Conservation (phyloP, 306 rosid genomes). For the Elaeagnus macrophylla region DNA sequence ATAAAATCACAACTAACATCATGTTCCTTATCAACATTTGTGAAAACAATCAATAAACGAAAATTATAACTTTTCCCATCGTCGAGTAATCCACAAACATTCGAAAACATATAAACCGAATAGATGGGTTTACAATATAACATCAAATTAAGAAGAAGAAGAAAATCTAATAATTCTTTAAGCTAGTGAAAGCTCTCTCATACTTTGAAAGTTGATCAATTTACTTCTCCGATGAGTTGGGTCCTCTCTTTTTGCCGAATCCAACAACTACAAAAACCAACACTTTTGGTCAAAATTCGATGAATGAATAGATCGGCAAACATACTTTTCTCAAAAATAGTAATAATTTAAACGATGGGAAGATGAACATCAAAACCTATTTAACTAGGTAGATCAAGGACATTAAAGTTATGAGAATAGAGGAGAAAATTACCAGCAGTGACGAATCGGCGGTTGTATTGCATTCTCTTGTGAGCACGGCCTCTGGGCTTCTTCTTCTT, state of each 20-base stretch:
- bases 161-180: constrained; percentile 4
- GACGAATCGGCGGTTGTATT: constrained; percentile 51
- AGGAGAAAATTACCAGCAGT: constrained; percentile 27
- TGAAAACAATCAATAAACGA: too few relatives aligned
- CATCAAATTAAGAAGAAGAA: not conserved
- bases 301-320: not conserved
- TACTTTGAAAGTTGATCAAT: not conserved
- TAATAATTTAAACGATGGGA: too few relatives aligned
- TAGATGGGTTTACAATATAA: too few relatives aligned
- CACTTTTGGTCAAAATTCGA: not conserved
- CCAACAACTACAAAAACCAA: constrained; percentile 20
- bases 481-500: constrained; percentile 53
- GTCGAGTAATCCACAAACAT: too few relatives aligned
- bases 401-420: too few relatives aligned
- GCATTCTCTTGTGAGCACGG: constrained; percentile 50
- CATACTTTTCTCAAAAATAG: too few relatives aligned
- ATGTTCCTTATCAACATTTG: too few relatives aligned
- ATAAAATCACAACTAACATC: too few relatives aligned
- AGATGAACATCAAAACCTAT: too few relatives aligned
- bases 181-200: not conserved
- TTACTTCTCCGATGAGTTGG: constrained; percentile 32
- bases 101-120: too few relatives aligned
- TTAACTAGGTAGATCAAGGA: not conserved
- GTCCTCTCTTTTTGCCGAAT: constrained; percentile 32
- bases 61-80: too few relatives aligned